These are phyloP conservation scores for Calendula officinalis DNA, from an alignment of 129 eudicot species.

Conservation along the genomic window DNA sequence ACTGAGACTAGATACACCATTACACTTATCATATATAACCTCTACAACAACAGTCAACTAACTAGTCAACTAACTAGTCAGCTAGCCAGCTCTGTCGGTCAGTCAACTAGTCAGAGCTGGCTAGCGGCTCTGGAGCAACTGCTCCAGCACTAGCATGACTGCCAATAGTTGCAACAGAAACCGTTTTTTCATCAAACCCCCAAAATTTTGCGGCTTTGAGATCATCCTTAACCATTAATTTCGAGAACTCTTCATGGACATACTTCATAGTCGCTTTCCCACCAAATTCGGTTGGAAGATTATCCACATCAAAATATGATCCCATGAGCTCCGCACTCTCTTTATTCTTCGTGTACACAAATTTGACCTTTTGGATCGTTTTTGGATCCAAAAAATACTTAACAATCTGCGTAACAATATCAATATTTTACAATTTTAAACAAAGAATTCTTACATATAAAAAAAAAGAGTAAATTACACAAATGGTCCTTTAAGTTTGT, in stretches of 20 bases:
- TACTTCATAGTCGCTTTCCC: conserved; percentile 52
- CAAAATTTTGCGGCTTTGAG: conserved; percentile 45
- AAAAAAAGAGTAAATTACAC: no score
- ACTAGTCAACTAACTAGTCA: neutral
- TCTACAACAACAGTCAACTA: neutral
- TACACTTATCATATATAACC: neutral
- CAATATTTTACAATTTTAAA: neutral
- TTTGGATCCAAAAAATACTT: conserved; percentile 61
- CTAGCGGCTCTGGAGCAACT: conserved; percentile 38
- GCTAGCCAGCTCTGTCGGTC: neutral
- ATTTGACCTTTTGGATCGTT: conserved; percentile 61
- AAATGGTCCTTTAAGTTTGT: no score
- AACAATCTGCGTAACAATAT: conserved; percentile 42
- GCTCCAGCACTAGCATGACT: conserved; percentile 34
- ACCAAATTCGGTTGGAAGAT: conserved; percentile 62
- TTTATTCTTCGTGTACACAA: conserved; percentile 61
- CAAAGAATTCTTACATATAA: no score
- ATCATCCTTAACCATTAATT: conserved; percentile 63
- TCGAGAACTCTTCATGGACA: conserved; percentile 59
- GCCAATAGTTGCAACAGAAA: conserved; percentile 5
- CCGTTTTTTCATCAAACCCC: conserved; percentile 47
- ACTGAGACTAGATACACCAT: neutral
- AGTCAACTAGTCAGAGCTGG: conserved; percentile 15
- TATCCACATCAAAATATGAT: conserved; percentile 50
- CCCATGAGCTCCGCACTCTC: conserved; percentile 57